Conservation (phyloP, 306 rosid genomes). For the Crotalaria pallida region DNA sequence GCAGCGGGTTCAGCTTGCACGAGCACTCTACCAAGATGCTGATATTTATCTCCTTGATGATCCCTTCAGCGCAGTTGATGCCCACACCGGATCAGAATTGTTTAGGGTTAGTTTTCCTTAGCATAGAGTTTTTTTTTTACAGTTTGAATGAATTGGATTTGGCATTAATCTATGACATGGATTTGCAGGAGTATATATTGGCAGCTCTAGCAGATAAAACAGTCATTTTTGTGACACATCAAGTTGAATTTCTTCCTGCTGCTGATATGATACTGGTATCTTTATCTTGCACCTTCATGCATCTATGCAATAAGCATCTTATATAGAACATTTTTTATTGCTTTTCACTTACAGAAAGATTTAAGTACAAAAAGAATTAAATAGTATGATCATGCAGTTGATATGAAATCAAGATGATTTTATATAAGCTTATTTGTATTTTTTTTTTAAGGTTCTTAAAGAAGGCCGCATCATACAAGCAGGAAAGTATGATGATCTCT, state of each 20-base stretch:
- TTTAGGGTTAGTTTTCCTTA: conserved; percentile 38
- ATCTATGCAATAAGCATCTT: conserved; percentile 14
- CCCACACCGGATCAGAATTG: conserved; percentile 92
- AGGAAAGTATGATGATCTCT: conserved; percentile 92
- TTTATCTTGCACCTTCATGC: conserved; percentile 18
- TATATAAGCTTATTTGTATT: conserved; percentile 20
- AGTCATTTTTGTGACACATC: conserved; percentile 92
- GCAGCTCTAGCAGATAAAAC: conserved; percentile 83
- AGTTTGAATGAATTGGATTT: conserved; percentile 24
- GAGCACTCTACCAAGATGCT: conserved; percentile 98
- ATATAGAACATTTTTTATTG: not conserved
- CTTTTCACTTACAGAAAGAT: not conserved
- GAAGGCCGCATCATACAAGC: conserved; percentile 88
- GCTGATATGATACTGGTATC: conserved; percentile 92
- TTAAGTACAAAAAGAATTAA: not conserved
- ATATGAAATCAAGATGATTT: conserved; percentile 11
- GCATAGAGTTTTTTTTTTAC: conserved; percentile 13
- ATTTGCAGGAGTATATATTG: conserved; percentile 92
- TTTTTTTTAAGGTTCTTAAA: conserved; percentile 71
- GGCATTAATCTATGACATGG: conserved; percentile 33
- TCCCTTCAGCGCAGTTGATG: conserved; percentile 98
- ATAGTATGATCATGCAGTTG: not conserved
- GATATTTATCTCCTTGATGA: conserved; percentile 97
- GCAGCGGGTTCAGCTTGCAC: conserved; percentile 98
- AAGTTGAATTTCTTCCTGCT: conserved; percentile 95